Conservation (phyloP, 106 monocot genomes). For the Allium cepa region DNA sequence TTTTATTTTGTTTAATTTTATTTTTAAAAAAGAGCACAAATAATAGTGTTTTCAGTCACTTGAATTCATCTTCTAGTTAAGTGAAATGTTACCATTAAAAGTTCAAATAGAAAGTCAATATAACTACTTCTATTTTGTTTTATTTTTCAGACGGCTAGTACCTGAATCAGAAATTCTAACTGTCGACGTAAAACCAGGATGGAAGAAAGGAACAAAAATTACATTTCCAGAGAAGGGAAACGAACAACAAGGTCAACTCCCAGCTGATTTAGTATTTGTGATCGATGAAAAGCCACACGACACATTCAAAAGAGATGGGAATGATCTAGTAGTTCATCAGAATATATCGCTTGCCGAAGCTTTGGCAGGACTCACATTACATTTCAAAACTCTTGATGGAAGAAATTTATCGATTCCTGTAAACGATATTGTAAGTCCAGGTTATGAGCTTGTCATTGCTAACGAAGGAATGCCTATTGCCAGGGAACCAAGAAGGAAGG, state of each 20-base stretch:
- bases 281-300: conserved; percentile 88
- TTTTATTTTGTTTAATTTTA: too few species aligned
- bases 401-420: conserved; percentile 39
- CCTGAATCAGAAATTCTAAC: conserved; percentile 62
- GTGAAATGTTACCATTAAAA: too few species aligned
- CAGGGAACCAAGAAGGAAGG: conserved; percentile 45
- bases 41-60: too few species aligned
- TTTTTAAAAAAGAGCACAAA: too few species aligned
- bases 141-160: conserved; percentile 28
- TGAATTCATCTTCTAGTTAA: too few species aligned
- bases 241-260: conserved; percentile 34
- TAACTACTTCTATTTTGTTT: background rate
- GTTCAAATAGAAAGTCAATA: too few species aligned
- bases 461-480: conserved; percentile 67
- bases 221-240: conserved; percentile 79
- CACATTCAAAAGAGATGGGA: conserved; percentile 66
- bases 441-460: conserved; percentile 43
- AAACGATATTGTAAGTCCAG: conserved; percentile 45
- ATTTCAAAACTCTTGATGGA: conserved; percentile 54
- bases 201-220: conserved; percentile 93
- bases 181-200: conserved; percentile 74
- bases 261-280: conserved; percentile 71
- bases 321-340: conserved; percentile 54
- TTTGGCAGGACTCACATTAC: conserved; percentile 38
- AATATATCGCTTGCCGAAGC: conserved; percentile 62